Evolutionary conservation across 345 rosid genomes (phyloP).

Genomic region (Turritis glabra): DNA sequence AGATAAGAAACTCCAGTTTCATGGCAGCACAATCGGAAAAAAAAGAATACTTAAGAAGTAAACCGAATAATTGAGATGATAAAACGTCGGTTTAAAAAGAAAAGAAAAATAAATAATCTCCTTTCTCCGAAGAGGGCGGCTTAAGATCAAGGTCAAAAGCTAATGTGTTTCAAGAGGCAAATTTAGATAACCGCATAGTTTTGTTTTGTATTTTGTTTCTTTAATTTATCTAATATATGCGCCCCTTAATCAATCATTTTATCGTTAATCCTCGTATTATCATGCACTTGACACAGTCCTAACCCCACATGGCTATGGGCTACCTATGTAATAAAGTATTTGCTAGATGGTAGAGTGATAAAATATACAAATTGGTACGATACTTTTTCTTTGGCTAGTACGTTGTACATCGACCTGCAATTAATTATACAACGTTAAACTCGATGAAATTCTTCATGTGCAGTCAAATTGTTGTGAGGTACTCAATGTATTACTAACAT

Average conservation of each 20-base stretch:
- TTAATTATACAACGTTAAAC: background rate
- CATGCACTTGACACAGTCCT: conserved; percentile 25
- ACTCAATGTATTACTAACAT: background rate
- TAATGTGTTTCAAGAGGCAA: conserved; percentile 35
- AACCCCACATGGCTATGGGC: conserved; percentile 40
- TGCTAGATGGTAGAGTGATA: conserved; percentile 11
- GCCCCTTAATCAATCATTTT: conserved; percentile 37
- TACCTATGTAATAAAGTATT: conserved; percentile 32
- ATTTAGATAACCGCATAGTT: conserved; percentile 9
- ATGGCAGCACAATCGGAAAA: conserved; percentile 22
- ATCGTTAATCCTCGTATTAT: conserved; percentile 35
- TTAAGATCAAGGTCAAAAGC: conserved; percentile 39
- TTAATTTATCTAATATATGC: conserved; percentile 22
- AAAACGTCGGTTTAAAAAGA: conserved; percentile 24
- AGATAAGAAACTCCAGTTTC: conserved; percentile 27
- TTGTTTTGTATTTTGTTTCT: background rate
- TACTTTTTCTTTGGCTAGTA: conserved; percentile 8
- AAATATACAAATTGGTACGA: conserved; percentile 29
- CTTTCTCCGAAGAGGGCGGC: conserved; percentile 34
- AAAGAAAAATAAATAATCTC: background rate
- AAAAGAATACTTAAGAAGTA: conserved; percentile 17
- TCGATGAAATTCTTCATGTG: conserved; percentile 22
- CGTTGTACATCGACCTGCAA: conserved; percentile 12
- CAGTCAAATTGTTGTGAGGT: background rate
- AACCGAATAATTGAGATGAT: conserved; percentile 35